phyloP scores from a whole-genome alignment of 805 yeast genomes.

The Candida awuae region DNA sequence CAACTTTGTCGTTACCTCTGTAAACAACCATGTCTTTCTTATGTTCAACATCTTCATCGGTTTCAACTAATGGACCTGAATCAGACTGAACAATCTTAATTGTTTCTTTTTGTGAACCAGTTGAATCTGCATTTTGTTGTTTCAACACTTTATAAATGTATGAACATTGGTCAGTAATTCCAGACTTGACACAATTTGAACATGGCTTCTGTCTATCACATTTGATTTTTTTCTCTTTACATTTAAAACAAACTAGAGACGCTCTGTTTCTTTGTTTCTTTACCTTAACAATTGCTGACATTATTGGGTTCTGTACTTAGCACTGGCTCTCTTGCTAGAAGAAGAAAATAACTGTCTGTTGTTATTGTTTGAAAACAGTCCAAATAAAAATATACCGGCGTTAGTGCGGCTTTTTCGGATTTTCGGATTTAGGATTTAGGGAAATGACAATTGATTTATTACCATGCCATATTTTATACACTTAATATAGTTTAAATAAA shows the following conservation, averaged over 20 bases:
- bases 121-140: not conserved
- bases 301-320: no score
- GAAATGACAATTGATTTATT: no score
- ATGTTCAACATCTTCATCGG: no score
- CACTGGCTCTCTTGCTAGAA: no score
- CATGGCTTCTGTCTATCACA: slow-evolving; percentile 16
- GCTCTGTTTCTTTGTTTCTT: slow-evolving; percentile 10
- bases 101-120: not conserved
- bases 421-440: no score
- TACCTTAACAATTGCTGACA: not conserved
- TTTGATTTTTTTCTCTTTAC: slow-evolving; percentile 13
- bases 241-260: slow-evolving; percentile 10
- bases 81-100: not conserved
- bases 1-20: no score
- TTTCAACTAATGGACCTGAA: no score
- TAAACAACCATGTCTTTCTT: no score
- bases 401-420: no score
- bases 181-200: slow-evolving; percentile 9
- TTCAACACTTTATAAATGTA: slow-evolving; percentile 2
- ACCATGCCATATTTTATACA: no score
- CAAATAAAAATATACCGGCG: no score
- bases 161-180: slow-evolving; percentile 1
- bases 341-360: not conserved
- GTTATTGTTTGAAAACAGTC: not conserved
- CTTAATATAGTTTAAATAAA: no score